A percentile compares a stretch with the other conserved stretches of the same genome.
Evolutionary conservation across 73 alveolate species (phyloP).

Genomic region (Symbiodinium pilosum): DNA sequence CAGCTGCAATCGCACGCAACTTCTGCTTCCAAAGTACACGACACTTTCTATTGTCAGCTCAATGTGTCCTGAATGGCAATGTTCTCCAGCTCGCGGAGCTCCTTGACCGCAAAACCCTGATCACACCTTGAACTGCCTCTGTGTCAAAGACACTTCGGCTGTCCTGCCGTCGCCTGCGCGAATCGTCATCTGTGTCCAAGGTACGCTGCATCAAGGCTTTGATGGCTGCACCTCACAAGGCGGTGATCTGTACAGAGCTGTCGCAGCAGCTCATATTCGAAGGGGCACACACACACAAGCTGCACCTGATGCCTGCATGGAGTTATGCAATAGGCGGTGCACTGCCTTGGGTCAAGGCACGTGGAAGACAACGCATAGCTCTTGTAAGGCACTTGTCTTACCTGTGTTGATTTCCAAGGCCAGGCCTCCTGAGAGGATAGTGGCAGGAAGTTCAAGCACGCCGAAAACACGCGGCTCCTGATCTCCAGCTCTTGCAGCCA

Average conservation of each 20-base stretch:
- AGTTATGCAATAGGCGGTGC: neutral
- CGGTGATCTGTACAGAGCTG: too few species aligned
- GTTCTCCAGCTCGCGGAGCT: slow-evolving; percentile 58
- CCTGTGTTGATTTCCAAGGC: neutral
- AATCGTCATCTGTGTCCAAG: neutral
- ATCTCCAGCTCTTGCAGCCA: neutral
- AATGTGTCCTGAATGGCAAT: slow-evolving; percentile 53
- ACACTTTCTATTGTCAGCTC: neutral
- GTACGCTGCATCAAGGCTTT: too few species aligned
- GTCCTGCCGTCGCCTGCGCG: neutral
- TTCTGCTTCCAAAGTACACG: neutral
- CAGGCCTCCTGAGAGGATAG: slow-evolving; percentile 53
- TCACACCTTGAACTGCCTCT: too few species aligned
- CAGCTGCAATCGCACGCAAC: neutral
- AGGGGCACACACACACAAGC: neutral
- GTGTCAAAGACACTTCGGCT: neutral
- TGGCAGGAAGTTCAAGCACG: slow-evolving; percentile 39
- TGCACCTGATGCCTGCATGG: neutral
- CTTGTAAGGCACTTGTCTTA: too few species aligned
- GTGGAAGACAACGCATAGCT: too few species aligned
- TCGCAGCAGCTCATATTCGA: neutral
- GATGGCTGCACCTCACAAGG: too few species aligned
- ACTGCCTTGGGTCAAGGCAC: neutral
- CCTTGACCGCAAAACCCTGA: neutral
- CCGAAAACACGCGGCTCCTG: slow-evolving; percentile 65